Evolutionary conservation across 768 basidiomycete genomes (phyloP), one percentile per base, ranked within the genome.

Genomic region (Termitomyces sp.): DNA sequence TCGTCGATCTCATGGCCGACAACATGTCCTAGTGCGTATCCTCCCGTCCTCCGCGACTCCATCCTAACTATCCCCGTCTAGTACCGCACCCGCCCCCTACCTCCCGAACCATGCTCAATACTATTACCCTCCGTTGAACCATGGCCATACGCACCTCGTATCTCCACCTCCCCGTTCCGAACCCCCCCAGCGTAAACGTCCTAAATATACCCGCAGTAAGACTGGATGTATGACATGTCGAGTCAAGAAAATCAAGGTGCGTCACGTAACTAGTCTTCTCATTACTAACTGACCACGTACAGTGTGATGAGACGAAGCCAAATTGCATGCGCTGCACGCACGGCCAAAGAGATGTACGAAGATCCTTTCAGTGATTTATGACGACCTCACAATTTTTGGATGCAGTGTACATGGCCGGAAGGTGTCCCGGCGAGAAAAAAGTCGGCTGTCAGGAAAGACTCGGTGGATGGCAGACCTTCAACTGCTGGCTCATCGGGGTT

Each of bases 221-320:
- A 94, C 93, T 1, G 94, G 94, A 24, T 98, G 94, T 69, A 74
- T 96, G 68, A 94, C 92, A 43, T 98, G 94, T 80, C 83, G 94
- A 65, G 83, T 85, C 61, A 94, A 95, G 79, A 92, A 96, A 79
- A 92, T 98, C 67, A 97, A 97, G 83, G 91, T 90, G 61, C 54
- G 80, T 68, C 55, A 55, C 46, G n/a, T 56, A 2, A 46, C 41
- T n/a, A 58, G 22, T 36, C 43, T 42, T 42, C 36, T 26, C 46
- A 56, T 53, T 53, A 53, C 46, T 57, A 41, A 53, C 55, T 52
- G 41, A 52, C 49, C 37, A 56, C 31, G 43, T 29, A 32, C 62
- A 93, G 89, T 98, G 94, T 71, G 94, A 95, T 69, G 94, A 98
- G 73, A 81, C 82, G 13, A 91, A 94, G 68, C 94, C 94, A 55